Evolutionary conservation across 495 filamentous ascomycete species (phyloP).

Genomic region (Daldinia grandis): DNA sequence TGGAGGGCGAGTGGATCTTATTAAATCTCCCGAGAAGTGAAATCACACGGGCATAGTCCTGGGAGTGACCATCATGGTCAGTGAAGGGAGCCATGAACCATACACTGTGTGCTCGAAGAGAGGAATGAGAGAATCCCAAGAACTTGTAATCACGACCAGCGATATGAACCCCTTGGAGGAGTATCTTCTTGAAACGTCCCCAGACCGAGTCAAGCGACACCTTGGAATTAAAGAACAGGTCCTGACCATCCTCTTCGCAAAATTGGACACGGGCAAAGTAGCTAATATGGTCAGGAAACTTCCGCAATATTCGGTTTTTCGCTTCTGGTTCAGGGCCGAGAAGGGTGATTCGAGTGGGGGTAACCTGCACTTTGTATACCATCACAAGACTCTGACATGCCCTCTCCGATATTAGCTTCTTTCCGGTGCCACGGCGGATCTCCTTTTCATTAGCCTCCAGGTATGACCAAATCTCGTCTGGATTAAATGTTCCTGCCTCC

Average conservation of each 20-base stretch:
- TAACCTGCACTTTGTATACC: constrained; percentile 70
- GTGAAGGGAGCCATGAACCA: constrained; percentile 81
- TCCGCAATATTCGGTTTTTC: constrained; percentile 77
- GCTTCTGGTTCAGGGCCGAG: constrained; percentile 74
- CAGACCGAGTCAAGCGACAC: constrained; percentile 65
- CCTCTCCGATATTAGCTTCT: constrained; percentile 36
- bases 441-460: constrained; percentile 53
- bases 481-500: constrained; percentile 54
- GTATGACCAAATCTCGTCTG: constrained; percentile 52
- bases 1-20: constrained; percentile 70
- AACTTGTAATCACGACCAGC: constrained; percentile 72
- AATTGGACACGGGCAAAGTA: constrained; percentile 77
- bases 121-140: constrained; percentile 84
- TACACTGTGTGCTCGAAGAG: constrained; percentile 66
- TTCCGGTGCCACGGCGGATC: constrained; percentile 41
- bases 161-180: constrained; percentile 66
- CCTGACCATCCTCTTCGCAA: constrained; percentile 74
- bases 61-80: constrained; percentile 50
- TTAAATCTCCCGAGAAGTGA: constrained; percentile 70
- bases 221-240: constrained; percentile 63
- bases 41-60: constrained; percentile 63
- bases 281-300: constrained; percentile 68
- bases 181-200: constrained; percentile 65
- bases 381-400: constrained; percentile 44
- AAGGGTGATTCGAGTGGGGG: constrained; percentile 72